These are phyloP conservation scores for Globisporangium barbulae DNA, from an alignment of 352 stramenopile species.

Conservation along the genomic window DNA sequence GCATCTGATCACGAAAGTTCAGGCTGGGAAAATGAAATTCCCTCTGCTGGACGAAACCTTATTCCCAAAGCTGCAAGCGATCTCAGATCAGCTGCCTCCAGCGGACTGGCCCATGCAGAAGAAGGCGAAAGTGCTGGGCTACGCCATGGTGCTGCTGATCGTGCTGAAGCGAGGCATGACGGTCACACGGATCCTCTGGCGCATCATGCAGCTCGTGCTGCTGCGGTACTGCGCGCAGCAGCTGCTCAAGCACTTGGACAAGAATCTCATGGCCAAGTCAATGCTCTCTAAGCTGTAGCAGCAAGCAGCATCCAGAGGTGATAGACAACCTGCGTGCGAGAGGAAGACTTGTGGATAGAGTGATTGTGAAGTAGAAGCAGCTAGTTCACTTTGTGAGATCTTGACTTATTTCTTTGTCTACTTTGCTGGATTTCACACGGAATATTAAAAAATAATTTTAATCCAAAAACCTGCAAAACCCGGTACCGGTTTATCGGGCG, in stretches of 20 bases:
- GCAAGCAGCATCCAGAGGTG: neutral
- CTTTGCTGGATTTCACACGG: neutral
- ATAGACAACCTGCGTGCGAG: neutral
- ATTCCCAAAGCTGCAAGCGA: conserved; percentile 42
- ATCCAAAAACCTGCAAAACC: neutral
- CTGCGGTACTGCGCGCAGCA: conserved; percentile 56
- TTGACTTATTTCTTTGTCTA: neutral
- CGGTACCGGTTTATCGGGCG: neutral
- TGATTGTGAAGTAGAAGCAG: neutral
- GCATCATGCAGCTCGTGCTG: conserved; percentile 53
- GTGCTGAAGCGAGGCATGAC: conserved; percentile 48
- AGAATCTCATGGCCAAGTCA: conserved; percentile 16
- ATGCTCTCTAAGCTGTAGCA: conserved; percentile 18
- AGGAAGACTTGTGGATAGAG: neutral
- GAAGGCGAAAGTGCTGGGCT: conserved; percentile 47
- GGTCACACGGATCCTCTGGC: conserved; percentile 44
- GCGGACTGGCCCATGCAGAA: conserved; percentile 33
- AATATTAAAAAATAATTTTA: neutral
- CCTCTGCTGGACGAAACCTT: conserved; percentile 44
- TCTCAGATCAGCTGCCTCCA: conserved; percentile 32
- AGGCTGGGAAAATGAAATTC: conserved; percentile 55
- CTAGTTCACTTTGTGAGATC: conserved; percentile 1
- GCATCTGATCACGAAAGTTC: conserved; percentile 44
- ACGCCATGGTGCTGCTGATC: conserved; percentile 51
- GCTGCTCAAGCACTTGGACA: conserved; percentile 42